These are phyloP conservation scores for Naganishia sp. DNA, from an alignment of 1,284 basidiomycete species.

Conservation along the genomic window DNA sequence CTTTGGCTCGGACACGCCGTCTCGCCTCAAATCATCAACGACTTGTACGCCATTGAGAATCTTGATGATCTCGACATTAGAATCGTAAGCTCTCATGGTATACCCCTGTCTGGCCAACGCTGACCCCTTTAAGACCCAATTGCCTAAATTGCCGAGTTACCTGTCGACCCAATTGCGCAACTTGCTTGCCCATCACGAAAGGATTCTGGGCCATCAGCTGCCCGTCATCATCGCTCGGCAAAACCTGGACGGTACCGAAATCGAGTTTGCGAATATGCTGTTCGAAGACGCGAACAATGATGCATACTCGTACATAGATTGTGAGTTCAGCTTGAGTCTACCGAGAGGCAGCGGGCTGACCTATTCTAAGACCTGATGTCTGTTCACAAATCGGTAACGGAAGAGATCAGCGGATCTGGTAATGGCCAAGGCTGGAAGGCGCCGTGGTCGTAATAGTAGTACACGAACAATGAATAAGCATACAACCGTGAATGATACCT, in stretches of 20 bases:
- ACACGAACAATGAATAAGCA: neutral
- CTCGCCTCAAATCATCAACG: constrained; percentile 77
- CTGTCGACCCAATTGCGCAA: constrained; percentile 84
- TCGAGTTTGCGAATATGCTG: constrained; percentile 95
- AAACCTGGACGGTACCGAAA: constrained; percentile 88
- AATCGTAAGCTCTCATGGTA: constrained; percentile 60
- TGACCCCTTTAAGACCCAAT: constrained; percentile 59
- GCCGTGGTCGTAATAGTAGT: constrained; percentile 12
- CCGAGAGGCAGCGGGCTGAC: neutral
- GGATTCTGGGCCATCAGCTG: constrained; percentile 63
- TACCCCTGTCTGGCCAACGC: neutral
- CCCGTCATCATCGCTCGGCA: constrained; percentile 84
- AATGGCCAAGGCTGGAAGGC: constrained; percentile 48
- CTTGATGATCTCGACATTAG: constrained; percentile 70
- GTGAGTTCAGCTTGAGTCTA: constrained; percentile 57
- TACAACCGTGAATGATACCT: constrained; percentile 15
- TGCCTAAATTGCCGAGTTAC: constrained; percentile 73
- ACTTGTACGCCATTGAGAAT: constrained; percentile 83
- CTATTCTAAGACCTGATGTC: constrained; percentile 47
- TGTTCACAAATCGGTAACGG: constrained; percentile 53
- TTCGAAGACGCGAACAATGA: constrained; percentile 98
- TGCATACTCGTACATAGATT: constrained; percentile 82
- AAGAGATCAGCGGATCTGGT: constrained; percentile 49
- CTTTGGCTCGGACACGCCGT: constrained; percentile 87
- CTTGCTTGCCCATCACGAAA: constrained; percentile 72